Evolutionary conservation across 371 early-diverging fungal genomes (phyloP), one percentile per base, ranked within the genome.

Genomic region (Umbelopsis sp.): DNA sequence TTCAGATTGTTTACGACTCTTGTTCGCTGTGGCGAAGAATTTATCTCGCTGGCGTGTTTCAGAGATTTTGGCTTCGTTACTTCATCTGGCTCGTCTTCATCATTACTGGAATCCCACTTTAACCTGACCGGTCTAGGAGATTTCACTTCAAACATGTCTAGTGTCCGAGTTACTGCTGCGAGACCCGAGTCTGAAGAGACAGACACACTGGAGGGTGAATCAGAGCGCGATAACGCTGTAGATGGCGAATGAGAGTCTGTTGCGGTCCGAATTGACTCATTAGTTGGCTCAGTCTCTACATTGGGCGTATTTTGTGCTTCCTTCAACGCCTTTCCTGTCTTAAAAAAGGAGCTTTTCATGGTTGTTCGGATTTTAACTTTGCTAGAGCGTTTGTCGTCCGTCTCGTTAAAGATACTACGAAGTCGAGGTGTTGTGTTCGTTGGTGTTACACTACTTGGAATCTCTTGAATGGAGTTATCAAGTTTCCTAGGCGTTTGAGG

Each of bases 391-490:
- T 57, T 57, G 57, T 18, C 35, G 12, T 57, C 57, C 5, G 5
- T 57, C 32, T 57, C 57, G 37, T 29, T 37, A 24, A 51, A 51
- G 29, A 57, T 18, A 29, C 57, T 57, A 11, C 57, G 29, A 29
- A 57, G 57, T 10, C 57, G 57, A 35, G 4, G 8, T 12, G 29
- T 8, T 35, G 7, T 29, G 14, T 29, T 29, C 9, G 57, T 18
- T 14, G 57, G 57, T 11, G 57, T 57, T 18, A 57, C 57, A 35
- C 57, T 57, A 35, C 57, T 57, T 35, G 57, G 57, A 57, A 57
- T 57, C 57, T 57, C 57, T 18, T 57, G 22, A 18, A 29, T 18
- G 16, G 35, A 24, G 3, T 16, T 6, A 35, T 57, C 16, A 35
- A 35, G 12, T 29, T 53, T 29, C 35, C 14, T 57, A 7, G 57